Evolutionary conservation across 148 eudicot genomes (phyloP).

Genomic region (Rheum nobile): DNA sequence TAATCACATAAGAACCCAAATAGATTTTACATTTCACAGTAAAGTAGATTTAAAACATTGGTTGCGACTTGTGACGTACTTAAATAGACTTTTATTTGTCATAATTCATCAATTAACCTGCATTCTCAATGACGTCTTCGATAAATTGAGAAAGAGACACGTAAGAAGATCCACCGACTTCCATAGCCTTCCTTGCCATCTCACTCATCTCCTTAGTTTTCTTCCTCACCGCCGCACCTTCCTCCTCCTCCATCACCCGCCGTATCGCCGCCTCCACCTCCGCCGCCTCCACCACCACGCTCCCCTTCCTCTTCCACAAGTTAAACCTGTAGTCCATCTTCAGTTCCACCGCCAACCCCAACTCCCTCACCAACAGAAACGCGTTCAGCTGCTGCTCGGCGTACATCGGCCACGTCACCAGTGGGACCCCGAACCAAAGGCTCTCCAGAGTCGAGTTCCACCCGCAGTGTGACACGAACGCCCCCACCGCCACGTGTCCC

Average conservation of each 20-base stretch:
- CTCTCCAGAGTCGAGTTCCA: conserved; percentile 19
- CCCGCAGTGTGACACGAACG: conserved; percentile 20
- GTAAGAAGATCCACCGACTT: conserved; percentile 3
- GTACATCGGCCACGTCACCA: conserved; percentile 13
- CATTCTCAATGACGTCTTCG: not conserved
- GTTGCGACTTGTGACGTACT: no score
- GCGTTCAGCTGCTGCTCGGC: conserved; percentile 4
- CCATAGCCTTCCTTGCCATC: not conserved
- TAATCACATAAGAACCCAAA: no score
- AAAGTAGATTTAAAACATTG: no score
- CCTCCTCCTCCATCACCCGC: conserved; percentile 2
- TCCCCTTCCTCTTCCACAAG: not conserved
- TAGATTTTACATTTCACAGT: no score
- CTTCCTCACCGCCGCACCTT: not conserved
- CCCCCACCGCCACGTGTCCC: conserved; percentile 16
- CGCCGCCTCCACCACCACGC: not conserved
- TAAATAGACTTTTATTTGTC: no score
- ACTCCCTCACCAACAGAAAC: not conserved
- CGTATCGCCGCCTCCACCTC: conserved; percentile 5
- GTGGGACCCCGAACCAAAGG: conserved; percentile 21
- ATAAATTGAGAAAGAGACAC: not conserved
- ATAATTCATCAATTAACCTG: no score
- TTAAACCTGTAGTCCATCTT: conserved; percentile 1
- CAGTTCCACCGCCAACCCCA: not conserved
- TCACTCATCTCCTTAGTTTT: not conserved